Conservation (phyloP, 2,329 filamentous ascomycete species). For the Fusarium scirpi region DNA sequence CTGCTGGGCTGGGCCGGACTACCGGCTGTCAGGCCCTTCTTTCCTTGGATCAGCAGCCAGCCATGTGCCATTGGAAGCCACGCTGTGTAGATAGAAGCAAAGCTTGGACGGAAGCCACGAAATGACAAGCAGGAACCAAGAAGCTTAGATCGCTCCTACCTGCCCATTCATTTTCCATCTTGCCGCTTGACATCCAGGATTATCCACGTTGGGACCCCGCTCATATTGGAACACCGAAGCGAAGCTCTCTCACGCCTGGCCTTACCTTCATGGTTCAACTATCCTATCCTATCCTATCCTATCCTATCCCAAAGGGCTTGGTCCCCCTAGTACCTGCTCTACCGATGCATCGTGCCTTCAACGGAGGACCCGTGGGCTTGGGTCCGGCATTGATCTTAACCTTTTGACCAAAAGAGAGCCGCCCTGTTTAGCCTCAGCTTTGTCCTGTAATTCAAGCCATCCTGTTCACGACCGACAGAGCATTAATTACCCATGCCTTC, state of each 20-base stretch:
- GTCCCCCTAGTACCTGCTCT: background rate
- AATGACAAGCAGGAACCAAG: constrained; percentile 26
- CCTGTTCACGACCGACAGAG: constrained; percentile 9
- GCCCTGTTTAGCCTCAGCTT: constrained; percentile 31
- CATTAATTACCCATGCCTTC: constrained; percentile 2
- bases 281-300: too few species aligned
- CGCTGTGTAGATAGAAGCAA: constrained; percentile 16
- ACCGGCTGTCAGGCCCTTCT: constrained; percentile 2
- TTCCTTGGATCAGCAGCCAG: constrained; percentile 1
- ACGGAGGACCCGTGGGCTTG: constrained; percentile 23
- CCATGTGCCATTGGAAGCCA: constrained; percentile 20
- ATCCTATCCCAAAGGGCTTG: background rate
- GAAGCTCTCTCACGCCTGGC: constrained; percentile 17
- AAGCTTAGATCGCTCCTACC: constrained; percentile 22
- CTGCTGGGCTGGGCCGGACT: background rate
- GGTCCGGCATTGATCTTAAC: constrained; percentile 44
- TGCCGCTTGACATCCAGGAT: constrained; percentile 2
- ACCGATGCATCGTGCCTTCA: constrained; percentile 14
- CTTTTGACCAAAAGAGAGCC: constrained; percentile 25
- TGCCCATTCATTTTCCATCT: background rate
- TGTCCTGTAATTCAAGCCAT: constrained; percentile 17
- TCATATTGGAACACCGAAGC: constrained; percentile 3
- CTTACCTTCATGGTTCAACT: background rate
- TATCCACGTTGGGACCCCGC: constrained; percentile 9
- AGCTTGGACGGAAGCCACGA: constrained; percentile 18